Evolutionary conservation across 306 rosid genomes (phyloP), one percentile per base, ranked within the genome.

Genomic region (Arachis stenosperma): DNA sequence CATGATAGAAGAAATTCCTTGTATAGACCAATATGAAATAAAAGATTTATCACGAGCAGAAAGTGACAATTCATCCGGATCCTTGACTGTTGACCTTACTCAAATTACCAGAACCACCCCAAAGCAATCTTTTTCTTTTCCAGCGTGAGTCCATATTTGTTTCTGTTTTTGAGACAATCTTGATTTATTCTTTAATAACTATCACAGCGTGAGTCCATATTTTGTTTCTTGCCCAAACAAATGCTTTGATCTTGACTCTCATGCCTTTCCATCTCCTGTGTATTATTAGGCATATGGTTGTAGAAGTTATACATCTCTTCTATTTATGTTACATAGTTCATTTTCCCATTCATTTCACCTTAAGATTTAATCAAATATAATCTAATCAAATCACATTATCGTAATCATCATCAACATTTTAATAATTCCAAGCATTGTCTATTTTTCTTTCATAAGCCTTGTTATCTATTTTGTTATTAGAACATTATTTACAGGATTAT

Each of bases 111-210:
- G 44, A 75, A 39, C 54, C 56, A 81, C 78, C 50, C 6, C 33
- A 1, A 33, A 33, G 37, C 56, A 22, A 27, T 75, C 95, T 67
- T 84, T 77, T 70, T 82, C 89, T 73, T 82, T 82, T 51, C 90
- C 92, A 71, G 54, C 79, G 98, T 94, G 76, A 85, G 97, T 79
- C 79, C 17, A 56, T 60, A 64, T 30, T 30, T 13, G n/a, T 54
- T n/a, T 47, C 14, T 86, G 87, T 74, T 81, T 70, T 87, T 88
- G 48, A 64, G 75, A 92, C 83, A 80, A 81, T 89, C 65, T 70
- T 7, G 55, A 40, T 56, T 77, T 70, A 33, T 59, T 11, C 51
- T 59, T 29, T 44, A 51, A 33, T 57, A 17, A 17, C 56, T n/a
- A n/a, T n/a, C n/a, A n/a, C n/a, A n/a, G n/a, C n/a, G n/a, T n/a